Evolutionary conservation across 768 basidiomycete species (phyloP).

Genomic region (Rhizopogon rudus): DNA sequence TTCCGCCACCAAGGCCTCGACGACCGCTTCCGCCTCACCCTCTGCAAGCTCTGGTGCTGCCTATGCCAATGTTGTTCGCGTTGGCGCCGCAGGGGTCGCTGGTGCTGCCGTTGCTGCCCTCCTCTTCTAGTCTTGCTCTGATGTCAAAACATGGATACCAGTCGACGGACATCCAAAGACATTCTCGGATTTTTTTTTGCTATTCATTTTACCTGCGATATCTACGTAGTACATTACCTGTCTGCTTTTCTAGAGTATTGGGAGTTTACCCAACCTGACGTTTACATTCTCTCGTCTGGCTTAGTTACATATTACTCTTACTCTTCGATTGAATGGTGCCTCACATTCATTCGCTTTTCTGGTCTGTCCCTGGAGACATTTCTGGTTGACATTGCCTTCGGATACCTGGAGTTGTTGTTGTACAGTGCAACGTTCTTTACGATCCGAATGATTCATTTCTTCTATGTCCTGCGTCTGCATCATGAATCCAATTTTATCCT

Average conservation of each 20-base stretch:
- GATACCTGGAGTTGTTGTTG: constrained; percentile 11
- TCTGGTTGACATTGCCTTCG: constrained; percentile 2
- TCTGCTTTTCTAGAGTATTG: constrained; percentile 1
- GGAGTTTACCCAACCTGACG: background rate
- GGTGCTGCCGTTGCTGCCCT: constrained; percentile 34
- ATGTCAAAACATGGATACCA: constrained; percentile 15
- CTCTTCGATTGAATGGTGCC: background rate
- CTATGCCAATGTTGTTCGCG: constrained; percentile 36
- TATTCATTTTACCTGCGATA: constrained; percentile 7
- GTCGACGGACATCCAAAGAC: constrained; percentile 12
- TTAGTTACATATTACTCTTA: constrained; percentile 3
- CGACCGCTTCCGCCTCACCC: constrained; percentile 21
- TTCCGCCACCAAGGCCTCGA: constrained; percentile 1
- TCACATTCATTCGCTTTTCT: background rate
- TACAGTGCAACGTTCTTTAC: constrained; percentile 12
- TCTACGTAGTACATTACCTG: constrained; percentile 12
- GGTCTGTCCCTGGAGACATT: constrained; percentile 1
- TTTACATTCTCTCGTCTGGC: constrained; percentile 1
- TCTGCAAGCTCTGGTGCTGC: constrained; percentile 31
- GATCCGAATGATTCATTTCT: constrained; percentile 9
- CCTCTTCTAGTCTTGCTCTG: constrained; percentile 25
- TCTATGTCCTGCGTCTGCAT: background rate
- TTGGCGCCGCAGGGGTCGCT: constrained; percentile 36
- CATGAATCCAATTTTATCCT: no score
- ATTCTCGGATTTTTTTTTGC: constrained; percentile 8